Evolutionary conservation across 257 asterid species (phyloP), one percentile per base, ranked within the genome.

Genomic region (Eucommia ulmoides): DNA sequence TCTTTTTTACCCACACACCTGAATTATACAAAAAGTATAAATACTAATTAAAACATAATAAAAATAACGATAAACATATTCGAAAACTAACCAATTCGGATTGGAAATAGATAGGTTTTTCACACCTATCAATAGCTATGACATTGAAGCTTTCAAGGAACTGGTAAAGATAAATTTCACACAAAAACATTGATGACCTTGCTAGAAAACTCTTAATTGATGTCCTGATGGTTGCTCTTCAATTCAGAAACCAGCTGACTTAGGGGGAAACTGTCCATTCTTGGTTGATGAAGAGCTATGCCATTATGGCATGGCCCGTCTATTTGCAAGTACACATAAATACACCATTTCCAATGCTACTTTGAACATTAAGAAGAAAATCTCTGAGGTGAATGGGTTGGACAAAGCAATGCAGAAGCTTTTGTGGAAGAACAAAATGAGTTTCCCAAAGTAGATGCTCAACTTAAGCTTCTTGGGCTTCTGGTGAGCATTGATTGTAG

Each of bases 381-480:
- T 33, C 18, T 58, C 67, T 44, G 99, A 86, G 68, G 61, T 70
- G 63, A 91, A 91, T 67, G 60, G 44, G 19, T 66, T 86, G 65
- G 69, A 63, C 41, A 91, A 86, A 82, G 94, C 83, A 51, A 78
- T 88, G 48, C 99, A 91, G 80, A 86, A 69, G 84, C 87, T 91
- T 56, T 71, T 91, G 49, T 86, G 99, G 99, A 91, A 91, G 69
- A 86, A 86, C 64, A 83, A 79, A 64, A 74, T 91, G 84, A 72
- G 69, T 86, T 83, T 49, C 78, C 84, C 8, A 83, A 86, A 66
- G 80, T 96, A 1, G 87, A 86, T 60, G 81, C 88, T 33, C 60
- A 67, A 4, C 84, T 91, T 49, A 83, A 79, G 68, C 73, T 55
- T 70, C 96, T 86, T 50, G 95, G 96, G 58, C 81, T 83, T 67